These are phyloP conservation scores for Gynandropsis gynandra DNA, from an alignment of 345 rosid genomes.

Conservation along the genomic window DNA sequence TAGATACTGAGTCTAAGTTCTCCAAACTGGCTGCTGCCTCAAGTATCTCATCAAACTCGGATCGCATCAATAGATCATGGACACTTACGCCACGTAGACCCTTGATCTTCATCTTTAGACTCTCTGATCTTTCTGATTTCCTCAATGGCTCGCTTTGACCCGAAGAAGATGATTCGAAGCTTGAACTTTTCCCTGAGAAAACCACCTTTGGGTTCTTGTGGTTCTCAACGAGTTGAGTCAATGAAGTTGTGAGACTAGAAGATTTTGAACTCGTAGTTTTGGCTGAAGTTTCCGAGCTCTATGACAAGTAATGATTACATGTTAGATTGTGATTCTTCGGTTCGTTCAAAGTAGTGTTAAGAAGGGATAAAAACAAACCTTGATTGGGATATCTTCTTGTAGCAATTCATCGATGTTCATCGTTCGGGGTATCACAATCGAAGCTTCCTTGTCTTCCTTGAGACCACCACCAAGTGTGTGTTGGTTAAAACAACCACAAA, in stretches of 20 bases:
- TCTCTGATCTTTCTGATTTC: slow-evolving; percentile 26
- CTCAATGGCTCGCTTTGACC: slow-evolving; percentile 21
- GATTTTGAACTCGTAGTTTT: background rate
- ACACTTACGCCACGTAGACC: slow-evolving; percentile 22
- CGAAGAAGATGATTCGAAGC: slow-evolving; percentile 11
- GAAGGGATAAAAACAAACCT: slow-evolving; percentile 21
- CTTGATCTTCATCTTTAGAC: slow-evolving; percentile 23
- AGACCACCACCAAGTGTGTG: slow-evolving; percentile 18
- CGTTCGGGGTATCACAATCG: slow-evolving; percentile 13
- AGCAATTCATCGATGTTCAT: slow-evolving; percentile 21
- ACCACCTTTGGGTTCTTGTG: slow-evolving; percentile 23
- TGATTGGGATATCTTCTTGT: slow-evolving; percentile 20
- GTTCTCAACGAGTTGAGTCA: slow-evolving; percentile 23
- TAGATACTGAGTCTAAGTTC: slow-evolving; percentile 23
- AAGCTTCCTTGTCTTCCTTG: slow-evolving; percentile 16
- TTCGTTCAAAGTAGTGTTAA: background rate
- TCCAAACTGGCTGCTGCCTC: slow-evolving; percentile 17
- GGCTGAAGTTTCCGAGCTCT: too few species aligned
- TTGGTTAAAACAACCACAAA: slow-evolving; percentile 21
- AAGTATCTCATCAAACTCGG: slow-evolving; percentile 20
- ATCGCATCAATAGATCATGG: slow-evolving; percentile 18
- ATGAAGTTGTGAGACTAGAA: slow-evolving; percentile 18
- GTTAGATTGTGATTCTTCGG: background rate
- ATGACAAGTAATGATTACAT: background rate
- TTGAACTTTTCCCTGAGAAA: slow-evolving; percentile 2